A percentile compares a stretch with the other conserved stretches of the same genome.
phyloP scores from a whole-genome alignment of 1,284 basidiomycete genomes.

The Cryptococcus deneoformans region DNA sequence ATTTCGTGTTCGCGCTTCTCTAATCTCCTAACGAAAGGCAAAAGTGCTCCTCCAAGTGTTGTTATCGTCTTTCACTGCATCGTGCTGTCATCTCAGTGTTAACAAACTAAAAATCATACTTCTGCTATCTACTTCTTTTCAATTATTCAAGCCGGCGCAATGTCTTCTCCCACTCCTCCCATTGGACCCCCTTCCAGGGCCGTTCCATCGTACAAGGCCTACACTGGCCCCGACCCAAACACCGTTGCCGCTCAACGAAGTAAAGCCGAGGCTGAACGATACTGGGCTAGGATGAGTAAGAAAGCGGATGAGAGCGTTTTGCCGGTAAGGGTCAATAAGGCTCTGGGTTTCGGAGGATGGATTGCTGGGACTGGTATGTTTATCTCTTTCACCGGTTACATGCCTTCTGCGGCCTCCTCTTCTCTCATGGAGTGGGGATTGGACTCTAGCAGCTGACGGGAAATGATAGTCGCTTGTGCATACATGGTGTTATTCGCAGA shows the following conservation, averaged over 20 bases:
- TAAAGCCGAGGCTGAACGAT: conserved; percentile 21
- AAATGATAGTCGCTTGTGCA: conserved; percentile 13
- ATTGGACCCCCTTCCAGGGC: not conserved
- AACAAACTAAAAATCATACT: not conserved
- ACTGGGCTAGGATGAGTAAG: conserved; percentile 12
- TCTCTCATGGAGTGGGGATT: not conserved
- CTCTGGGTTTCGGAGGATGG: conserved; percentile 21
- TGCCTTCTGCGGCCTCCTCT: too few relatives aligned
- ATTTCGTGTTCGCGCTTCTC: not conserved
- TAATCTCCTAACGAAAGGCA: too few relatives aligned
- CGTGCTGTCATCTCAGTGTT: too few relatives aligned
- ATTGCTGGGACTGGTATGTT: conserved; percentile 12
- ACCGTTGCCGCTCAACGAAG: conserved; percentile 12
- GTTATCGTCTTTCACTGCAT: too few relatives aligned
- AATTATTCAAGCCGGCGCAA: not conserved
- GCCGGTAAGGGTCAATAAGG: conserved; percentile 15
- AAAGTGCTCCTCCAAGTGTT: too few relatives aligned
- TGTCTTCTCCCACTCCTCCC: not conserved
- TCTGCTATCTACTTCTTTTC: not conserved
- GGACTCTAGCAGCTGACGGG: conserved; percentile 22
- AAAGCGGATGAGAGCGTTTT: conserved; percentile 15
- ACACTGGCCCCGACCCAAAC: conserved; percentile 15
- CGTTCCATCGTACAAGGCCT: not conserved
- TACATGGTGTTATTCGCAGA: conserved; percentile 47
- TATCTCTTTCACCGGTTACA: not conserved